Evolutionary conservation across 176 grass and related monocot species (phyloP).

Genomic region (Oryza longistaminata): DNA sequence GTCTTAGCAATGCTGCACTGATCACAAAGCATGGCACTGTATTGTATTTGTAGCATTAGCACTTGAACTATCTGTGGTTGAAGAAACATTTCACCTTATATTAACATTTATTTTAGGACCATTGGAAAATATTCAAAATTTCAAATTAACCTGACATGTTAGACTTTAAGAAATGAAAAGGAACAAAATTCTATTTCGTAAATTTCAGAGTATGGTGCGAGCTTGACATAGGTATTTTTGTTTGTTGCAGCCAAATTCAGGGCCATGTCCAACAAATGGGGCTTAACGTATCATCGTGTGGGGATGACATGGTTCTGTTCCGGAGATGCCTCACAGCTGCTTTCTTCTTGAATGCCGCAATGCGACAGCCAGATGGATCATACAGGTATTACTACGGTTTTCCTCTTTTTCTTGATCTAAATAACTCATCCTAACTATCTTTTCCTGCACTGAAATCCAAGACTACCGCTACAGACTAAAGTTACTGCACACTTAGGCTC

Average conservation of each 20-base stretch:
- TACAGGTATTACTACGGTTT: conserved; percentile 58
- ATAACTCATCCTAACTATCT: not conserved
- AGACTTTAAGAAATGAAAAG: not conserved
- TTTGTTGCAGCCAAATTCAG: conserved; percentile 75
- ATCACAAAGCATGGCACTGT: not conserved
- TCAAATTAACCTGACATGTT: not conserved
- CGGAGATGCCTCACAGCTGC: conserved; percentile 76
- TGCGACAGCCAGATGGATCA: conserved; percentile 78
- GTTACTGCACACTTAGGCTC: not conserved
- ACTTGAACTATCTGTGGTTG: not conserved
- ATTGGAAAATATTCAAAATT: not conserved
- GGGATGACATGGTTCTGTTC: conserved; percentile 76
- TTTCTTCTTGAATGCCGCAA: conserved; percentile 87
- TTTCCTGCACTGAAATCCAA: not conserved
- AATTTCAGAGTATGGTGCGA: conserved; percentile 3
- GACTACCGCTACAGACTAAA: not conserved
- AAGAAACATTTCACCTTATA: not conserved
- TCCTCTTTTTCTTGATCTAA: not conserved
- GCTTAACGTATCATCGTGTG: conserved; percentile 63
- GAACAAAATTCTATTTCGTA: not conserved
- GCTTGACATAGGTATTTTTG: conserved; percentile 32
- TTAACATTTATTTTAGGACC: not conserved
- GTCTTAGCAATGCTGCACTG: not conserved
- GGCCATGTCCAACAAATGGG: conserved; percentile 86
- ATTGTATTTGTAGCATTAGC: not conserved